Evolutionary conservation across 768 basidiomycete species (phyloP).

Genomic region (Fistulinella prunicolor): DNA sequence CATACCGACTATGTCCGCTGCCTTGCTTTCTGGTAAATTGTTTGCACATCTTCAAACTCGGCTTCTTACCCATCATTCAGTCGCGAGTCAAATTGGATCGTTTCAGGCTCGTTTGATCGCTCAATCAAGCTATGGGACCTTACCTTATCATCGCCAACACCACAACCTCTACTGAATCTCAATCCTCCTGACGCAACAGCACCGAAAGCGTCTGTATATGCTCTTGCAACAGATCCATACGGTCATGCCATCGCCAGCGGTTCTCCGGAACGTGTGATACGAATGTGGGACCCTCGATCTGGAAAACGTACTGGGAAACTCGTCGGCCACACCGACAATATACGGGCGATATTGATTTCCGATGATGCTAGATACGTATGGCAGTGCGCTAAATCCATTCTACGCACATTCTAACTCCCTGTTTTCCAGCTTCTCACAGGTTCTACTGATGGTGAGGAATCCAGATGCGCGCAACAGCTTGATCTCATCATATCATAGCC

Average conservation of each 20-base stretch:
- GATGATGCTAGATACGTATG: conserved; percentile 90
- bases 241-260: conserved; percentile 86
- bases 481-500: conserved; percentile 35
- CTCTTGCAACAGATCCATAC: conserved; percentile 72
- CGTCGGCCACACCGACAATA: conserved; percentile 97
- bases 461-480: not conserved
- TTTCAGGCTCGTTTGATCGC: conserved; percentile 92
- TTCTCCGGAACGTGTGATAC: conserved; percentile 85
- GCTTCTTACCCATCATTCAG: conserved; percentile 35
- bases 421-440: conserved; percentile 70
- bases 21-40: conserved; percentile 60
- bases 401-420: conserved; percentile 7
- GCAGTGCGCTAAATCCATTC: conserved; percentile 12
- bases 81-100: conserved; percentile 81
- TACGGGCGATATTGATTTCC: conserved; percentile 83
- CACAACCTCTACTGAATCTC: conserved; percentile 60
- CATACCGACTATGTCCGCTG: conserved; percentile 89
- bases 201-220: conserved; percentile 73
- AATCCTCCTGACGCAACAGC: conserved; percentile 63
- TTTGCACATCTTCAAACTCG: conserved; percentile 2
- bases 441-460: conserved; percentile 61
- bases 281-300: conserved; percentile 91
- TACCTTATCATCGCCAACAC: conserved; percentile 36
- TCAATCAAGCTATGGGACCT: conserved; percentile 96
- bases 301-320: conserved; percentile 81